Percentiles rank a stretch among this genome's conserved stretches.
Evolutionary conservation across 1,139 yeast genomes (phyloP).

Genomic region (Wickerhamomyces sp.): DNA sequence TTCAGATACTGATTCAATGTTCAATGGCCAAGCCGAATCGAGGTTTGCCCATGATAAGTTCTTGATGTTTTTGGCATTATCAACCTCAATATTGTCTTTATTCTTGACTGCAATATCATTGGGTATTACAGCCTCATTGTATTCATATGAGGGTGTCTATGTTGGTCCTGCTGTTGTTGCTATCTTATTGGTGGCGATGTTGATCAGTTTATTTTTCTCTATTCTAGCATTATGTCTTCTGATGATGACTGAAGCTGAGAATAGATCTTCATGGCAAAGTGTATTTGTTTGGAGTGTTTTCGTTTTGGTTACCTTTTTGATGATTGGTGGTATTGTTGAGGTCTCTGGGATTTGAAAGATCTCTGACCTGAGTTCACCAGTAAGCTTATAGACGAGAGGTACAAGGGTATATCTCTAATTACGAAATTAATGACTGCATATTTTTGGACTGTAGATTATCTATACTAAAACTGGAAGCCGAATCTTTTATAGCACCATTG

Average conservation of each 20-base stretch:
- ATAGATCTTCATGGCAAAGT: slow-evolving; percentile 12
- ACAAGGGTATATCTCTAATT: too few relatives aligned
- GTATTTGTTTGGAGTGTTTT: slow-evolving; percentile 16
- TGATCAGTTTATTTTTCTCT: slow-evolving; percentile 16
- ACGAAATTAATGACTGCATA: too few relatives aligned
- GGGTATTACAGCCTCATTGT: slow-evolving; percentile 15
- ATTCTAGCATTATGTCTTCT: slow-evolving; percentile 17
- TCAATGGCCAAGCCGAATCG: slow-evolving; percentile 3
- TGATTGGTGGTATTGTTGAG: slow-evolving; percentile 16
- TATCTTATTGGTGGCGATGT: slow-evolving; percentile 13
- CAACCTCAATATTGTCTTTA: slow-evolving; percentile 14
- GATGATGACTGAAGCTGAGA: slow-evolving; percentile 16
- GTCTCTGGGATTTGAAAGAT: slow-evolving; percentile 13
- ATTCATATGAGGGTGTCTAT: slow-evolving; percentile 11
- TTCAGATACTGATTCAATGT: slow-evolving; percentile 6
- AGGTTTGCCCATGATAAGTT: slow-evolving; percentile 15
- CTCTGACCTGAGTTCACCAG: neutral
- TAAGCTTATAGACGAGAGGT: neutral
- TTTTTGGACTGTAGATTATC: neutral
- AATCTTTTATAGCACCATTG: slow-evolving; percentile 75
- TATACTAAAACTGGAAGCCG: slow-evolving; percentile 43
- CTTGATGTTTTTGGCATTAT: slow-evolving; percentile 15
- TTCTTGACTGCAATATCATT: slow-evolving; percentile 17
- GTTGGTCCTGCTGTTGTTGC: slow-evolving; percentile 15
- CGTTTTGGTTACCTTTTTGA: slow-evolving; percentile 13